Evolutionary conservation across 1,139 yeast species (phyloP), one percentile per base, ranked within the genome.

Genomic region (Candida tropicalis): DNA sequence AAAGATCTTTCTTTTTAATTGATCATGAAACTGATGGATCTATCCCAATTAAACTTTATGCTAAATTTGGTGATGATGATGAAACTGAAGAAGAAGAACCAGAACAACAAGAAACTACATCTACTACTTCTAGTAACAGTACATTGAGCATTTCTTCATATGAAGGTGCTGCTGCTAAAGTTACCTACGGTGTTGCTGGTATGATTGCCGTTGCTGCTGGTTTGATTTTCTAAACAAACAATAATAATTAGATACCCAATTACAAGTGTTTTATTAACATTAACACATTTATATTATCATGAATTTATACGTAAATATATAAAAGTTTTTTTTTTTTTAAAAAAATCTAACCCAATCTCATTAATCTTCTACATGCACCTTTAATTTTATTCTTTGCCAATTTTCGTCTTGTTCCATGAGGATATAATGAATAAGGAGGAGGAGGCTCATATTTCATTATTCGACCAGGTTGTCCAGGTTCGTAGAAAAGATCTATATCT

Each of bases 1-100:
- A 56, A 31, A 27, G 38, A 8, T 29, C 47, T 12, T 69, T 54
- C 46, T 66, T 61, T 38, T 57, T 68, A 39, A 50, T 54, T 17
- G 52, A 47, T 48, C 46, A 36, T 13, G 49, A 53, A 22, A 53
- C 56, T 29, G 46, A 46, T 5, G 60, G 49, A 25, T 56, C 62
- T 41, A 41, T 51, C 31, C 48, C 60, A 13, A 38, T 62, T 26
- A 53, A 50, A 40, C 40, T 62, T 31, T 55, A 46, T 41, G 51
- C 44, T 33, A 39, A 22, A 17, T 25, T 17, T 22, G 36, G 25
- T 26, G 36, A 35, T n/a, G 13, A 11, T 11, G 17, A 22, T 2
- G 36, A 39, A 26, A 9, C 33, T 23, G 31, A 16, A 6, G 12
- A 35, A n/a, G 2, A 34, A 15, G 35, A 16, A n/a, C n/a, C n/a